phyloP scores from a whole-genome alignment of 2,329 filamentous ascomycete species.

The Colletotrichum simmondsii region DNA sequence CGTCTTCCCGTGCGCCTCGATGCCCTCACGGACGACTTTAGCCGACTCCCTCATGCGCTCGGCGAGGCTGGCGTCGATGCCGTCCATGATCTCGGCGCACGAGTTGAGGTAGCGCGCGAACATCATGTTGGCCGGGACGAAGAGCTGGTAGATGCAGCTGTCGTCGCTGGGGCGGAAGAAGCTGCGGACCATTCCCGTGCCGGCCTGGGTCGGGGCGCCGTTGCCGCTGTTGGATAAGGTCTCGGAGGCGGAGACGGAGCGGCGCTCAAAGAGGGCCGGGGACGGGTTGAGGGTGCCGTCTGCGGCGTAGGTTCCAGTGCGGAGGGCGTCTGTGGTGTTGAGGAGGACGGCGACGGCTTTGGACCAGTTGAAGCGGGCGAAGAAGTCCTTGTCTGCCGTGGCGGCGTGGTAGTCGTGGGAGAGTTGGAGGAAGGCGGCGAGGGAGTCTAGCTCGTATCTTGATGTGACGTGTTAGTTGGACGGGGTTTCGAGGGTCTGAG shows the following conservation, averaged over 20 bases:
- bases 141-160: constrained; percentile 84
- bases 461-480: not conserved
- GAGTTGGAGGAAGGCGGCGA: constrained; percentile 87
- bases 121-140: constrained; percentile 93
- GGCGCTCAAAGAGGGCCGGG: constrained; percentile 82
- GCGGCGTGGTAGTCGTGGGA: constrained; percentile 82
- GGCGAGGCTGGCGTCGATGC: constrained; percentile 61
- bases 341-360: constrained; percentile 77
- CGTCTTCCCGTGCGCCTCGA: constrained; percentile 77
- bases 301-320: constrained; percentile 76
- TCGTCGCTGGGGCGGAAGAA: constrained; percentile 94
- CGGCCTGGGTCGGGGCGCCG: constrained; percentile 81
- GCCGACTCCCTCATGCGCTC: constrained; percentile 69
- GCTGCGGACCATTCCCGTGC: constrained; percentile 86
- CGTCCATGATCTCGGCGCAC: constrained; percentile 56
- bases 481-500: not conserved
- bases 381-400: constrained; percentile 79
- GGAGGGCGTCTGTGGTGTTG: constrained; percentile 75
- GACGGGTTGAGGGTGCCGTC: constrained; percentile 64
- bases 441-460: constrained; percentile 85
- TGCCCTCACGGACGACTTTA: constrained; percentile 67
- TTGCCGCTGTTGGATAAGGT: constrained; percentile 81
- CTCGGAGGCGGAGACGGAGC: constrained; percentile 80
- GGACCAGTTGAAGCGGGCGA: constrained; percentile 79
- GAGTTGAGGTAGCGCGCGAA: constrained; percentile 71